Base-by-base conservation (phyloP, 2,329 filamentous ascomycete genomes). In the Elsinoe perseae region DNA sequence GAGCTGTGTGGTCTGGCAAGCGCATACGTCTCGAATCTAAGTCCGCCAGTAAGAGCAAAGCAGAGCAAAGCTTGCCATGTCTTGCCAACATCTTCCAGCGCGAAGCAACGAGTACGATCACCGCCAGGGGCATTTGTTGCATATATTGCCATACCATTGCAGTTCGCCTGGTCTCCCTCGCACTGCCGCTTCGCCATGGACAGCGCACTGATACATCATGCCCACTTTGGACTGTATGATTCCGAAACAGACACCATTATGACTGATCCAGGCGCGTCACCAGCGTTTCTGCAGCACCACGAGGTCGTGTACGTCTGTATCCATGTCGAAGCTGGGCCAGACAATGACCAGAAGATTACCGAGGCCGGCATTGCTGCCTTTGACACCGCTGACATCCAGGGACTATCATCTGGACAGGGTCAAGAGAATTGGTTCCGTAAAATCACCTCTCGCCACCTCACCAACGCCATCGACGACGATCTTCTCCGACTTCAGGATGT, bases 321-420 rank as follows among this genome's bases (percentile, higher is more conserved):
- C 43, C 62, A 67, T 50, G 50, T 62, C 44, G 65, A 66, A 57
- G 63, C 62, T 1, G 65, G 46, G 43, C 62, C 65, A 42, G 46
- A 48, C 20, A 48, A 34, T 20, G 61, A 61, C 14, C 46, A 55
- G 7, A 60, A 61, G 25, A 61, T 66, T 34, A 65, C 63, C 3
- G 65, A 67, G 55, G 56, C 66, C n/a, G 65, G 65, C 10, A 50
- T 67, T 9, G 61, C 64, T 1, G 56, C 62, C 0, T 57, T 67
- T 2, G 65, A 67, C 38, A 64, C 61, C 10, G 50, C 57, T 4
- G 52, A 64, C 50, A 21, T 62, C 7, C 7, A 18, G 6, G 50
- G 40, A 27, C 23, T 57, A 4, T 21, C 55, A 21, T 36, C 59
- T 8, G 54, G 50, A 14, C 20, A 30, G 3, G 28, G 44, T 14